Base-by-base conservation (phyloP, 2,329 filamentous ascomycete genomes). In the Cladosporium colombiae region DNA sequence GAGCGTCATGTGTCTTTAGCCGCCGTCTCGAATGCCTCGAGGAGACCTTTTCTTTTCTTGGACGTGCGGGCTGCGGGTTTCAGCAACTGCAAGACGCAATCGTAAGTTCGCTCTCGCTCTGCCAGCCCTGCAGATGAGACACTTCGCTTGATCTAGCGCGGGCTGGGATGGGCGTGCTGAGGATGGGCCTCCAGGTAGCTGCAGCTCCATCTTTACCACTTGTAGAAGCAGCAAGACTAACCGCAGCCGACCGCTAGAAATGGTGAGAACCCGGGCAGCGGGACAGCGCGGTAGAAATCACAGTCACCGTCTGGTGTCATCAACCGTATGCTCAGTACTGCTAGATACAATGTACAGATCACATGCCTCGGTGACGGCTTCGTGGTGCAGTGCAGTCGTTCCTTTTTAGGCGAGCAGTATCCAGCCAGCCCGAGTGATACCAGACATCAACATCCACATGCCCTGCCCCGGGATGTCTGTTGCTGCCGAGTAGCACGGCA, bases 121-220 rank as follows among this genome's bases (percentile, higher is more conserved):
- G 33, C 25, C 27, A 50, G 60, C 60, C 60, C 60, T 62, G 60
- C 61, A 63, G 61, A 55, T 63, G 61, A 63, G 61, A 63, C 61
- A 63, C 61, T 55, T 63, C 61, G 50, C 50, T 63, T 63, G 61
- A 44, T 52, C 35, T 63, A 56, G 60, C 46, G 60, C 60, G 50
- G 44, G 23, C n/a, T 35, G 44, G 25, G 59, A 50, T 31, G 59
- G 14, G 25, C 18, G 27, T 33, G 35, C 23, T 44, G 44, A 10
- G 33, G 35, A 44, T 46, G 21, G 40, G 31, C 29, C 21, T 13
- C 16, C 57, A 21, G 40, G 55, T 57, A 29, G 55, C 21, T 57
- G 55, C 55, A 27, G 49, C 49, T 53, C 49, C 27, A 25, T 25
- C 40, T 46, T 23, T 21, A 46, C 40, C 7, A 13, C 5, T 5